A percentile compares a stretch with the other conserved stretches of the same genome.
These are phyloP conservation scores for Sarocladium brachiariae DNA, from an alignment of 2,329 filamentous ascomycete genomes.

Conservation along the genomic window DNA sequence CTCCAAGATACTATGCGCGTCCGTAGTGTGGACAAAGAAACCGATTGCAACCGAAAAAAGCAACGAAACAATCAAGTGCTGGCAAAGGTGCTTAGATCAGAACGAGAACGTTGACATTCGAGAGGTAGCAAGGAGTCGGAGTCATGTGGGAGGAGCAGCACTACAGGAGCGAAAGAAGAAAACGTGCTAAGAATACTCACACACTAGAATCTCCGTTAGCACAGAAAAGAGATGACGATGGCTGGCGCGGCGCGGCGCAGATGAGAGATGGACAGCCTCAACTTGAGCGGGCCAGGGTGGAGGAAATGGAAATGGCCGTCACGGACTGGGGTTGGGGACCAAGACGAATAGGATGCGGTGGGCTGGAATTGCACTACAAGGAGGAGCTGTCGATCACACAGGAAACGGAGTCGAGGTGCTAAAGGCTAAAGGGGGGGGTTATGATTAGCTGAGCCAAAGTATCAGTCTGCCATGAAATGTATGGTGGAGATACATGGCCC, in stretches of 20 bases:
- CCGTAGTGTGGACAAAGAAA: no score
- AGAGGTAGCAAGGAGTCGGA: not conserved
- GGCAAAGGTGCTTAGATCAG: not conserved
- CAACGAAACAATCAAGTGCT: not conserved
- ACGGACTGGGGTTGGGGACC: not conserved
- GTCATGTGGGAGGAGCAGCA: not conserved
- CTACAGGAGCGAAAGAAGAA: not conserved
- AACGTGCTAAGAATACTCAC: slow-evolving; percentile 6
- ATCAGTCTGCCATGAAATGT: no score
- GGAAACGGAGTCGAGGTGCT: no score
- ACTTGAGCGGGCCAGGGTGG: not conserved
- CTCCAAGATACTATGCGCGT: no score
- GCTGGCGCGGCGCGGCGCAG: slow-evolving; percentile 7
- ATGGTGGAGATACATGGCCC: not conserved
- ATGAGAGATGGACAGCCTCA: not conserved
- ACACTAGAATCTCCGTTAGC: not conserved
- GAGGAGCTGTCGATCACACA: no score
- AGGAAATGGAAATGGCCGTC: slow-evolving; percentile 4
- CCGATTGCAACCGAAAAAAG: not conserved
- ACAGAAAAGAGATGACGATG: slow-evolving; percentile 7
- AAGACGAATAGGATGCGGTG: not conserved
- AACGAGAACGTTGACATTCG: not conserved
- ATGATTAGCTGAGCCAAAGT: no score
- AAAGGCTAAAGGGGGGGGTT: no score
- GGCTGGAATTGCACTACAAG: no score